Evolutionary conservation across 1,284 basidiomycete genomes (phyloP), one percentile per base, ranked within the genome.

Genomic region (Puccinia sorghi): DNA sequence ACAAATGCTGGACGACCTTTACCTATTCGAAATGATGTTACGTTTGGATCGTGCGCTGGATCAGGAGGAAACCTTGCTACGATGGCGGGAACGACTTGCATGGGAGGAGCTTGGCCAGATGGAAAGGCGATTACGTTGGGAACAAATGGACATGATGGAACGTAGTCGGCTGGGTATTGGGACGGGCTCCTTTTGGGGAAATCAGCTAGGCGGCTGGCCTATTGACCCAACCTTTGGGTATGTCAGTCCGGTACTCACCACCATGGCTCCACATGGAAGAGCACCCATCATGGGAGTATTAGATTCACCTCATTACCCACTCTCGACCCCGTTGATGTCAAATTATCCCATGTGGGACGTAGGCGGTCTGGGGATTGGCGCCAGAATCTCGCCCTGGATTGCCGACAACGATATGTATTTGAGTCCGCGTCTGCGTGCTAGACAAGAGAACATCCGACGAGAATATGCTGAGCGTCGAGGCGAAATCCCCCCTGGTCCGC

Each of bases 281-380:
- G 59, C 72, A 50, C 56, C 72, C 8, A 61, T 73, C 54, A 59
- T 71, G 59, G 72, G 72, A 48, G 59, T 73, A 61, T n/a, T 43
- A 9, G 70, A 63, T 27, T 46, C 50, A 20, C 69, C 77, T 72
- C 77, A 79, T 57, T 72, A 66, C 39, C 56, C 56, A 22, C 25
- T 79, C 12, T 72, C 77, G 20, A 20, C 22, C 37, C 43, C 43
- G 27, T 63, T 79, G 57, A 52, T 64, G 37, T 63, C 59, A 11
- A 70, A 43, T 11, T 79, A 66, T 72, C 77, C 77, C 17, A 72
- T 79, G 69, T 79, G 77, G 77, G 59, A 61, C 37, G 57, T 54
- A 4, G 77, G 77, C n/a, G 77, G 77, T 11, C 52, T 79, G 22
- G 77, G 77, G 20, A 15, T 79, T 48, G 77, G 77, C 39, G 50